Conservation (phyloP, 495 filamentous ascomycete genomes). For the Neurospora hispaniola region DNA sequence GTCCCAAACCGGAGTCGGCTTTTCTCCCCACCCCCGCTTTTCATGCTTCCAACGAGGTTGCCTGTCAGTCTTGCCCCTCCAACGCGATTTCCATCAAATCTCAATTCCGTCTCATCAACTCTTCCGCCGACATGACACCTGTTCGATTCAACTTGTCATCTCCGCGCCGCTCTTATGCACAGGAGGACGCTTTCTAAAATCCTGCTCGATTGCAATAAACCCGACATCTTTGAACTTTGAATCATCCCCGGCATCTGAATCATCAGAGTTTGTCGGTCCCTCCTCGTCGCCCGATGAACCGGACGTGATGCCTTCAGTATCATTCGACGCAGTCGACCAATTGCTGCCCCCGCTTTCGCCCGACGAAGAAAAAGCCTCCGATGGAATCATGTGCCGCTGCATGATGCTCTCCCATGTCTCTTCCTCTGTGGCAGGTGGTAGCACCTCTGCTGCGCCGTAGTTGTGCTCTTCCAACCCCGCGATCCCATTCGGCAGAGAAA, state of each 20-base stretch:
- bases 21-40: not conserved
- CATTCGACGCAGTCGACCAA: not conserved
- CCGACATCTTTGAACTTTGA: too few species aligned
- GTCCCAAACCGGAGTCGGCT: not conserved
- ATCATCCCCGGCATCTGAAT: not conserved
- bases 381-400: not conserved
- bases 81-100: not conserved
- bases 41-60: not conserved
- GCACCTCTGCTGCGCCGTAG: not conserved
- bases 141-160: not conserved
- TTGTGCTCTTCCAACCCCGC: not conserved
- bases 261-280: not conserved
- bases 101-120: not conserved
- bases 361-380: not conserved
- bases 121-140: not conserved
- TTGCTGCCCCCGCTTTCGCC: not conserved
- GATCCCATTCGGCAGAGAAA: not conserved
- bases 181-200: not conserved
- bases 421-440: not conserved
- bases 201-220: not conserved
- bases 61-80: not conserved
- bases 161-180: not conserved
- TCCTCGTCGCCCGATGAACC: not conserved
- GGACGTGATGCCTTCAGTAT: not conserved
- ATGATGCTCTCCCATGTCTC: not conserved